A percentile compares a stretch with the other conserved stretches of the same genome.
Evolutionary conservation across 139 green algal species (phyloP).

Genomic region (Gonium pectorale): DNA sequence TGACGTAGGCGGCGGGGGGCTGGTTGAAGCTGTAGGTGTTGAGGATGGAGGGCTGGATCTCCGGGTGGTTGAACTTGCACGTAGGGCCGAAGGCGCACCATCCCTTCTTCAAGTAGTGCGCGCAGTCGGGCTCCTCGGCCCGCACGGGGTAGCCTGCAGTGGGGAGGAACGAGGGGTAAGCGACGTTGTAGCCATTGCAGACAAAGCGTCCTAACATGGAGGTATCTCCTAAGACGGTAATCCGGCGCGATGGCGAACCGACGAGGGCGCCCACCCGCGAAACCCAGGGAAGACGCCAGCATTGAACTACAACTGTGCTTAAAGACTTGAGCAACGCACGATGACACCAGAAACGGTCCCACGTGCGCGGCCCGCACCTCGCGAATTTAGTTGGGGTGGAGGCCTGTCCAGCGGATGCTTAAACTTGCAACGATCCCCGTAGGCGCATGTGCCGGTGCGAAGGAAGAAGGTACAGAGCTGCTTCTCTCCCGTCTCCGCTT

Average conservation of each 20-base stretch:
- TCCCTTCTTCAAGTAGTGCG: constrained; percentile 56
- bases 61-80: constrained; percentile 73
- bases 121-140: constrained; percentile 41
- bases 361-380: constrained; percentile 1
- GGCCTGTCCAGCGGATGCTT: constrained; percentile 39
- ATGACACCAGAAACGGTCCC: too few species aligned
- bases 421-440: constrained; percentile 54
- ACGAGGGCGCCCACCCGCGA: too few species aligned
- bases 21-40: constrained; percentile 27
- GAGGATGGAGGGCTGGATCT: constrained; percentile 49
- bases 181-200: too few species aligned
- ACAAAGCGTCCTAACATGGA: too few species aligned
- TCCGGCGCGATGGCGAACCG: too few species aligned
- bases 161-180: neutral
- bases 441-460: constrained; percentile 34
- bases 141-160: constrained; percentile 40
- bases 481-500: constrained; percentile 1
- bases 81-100: constrained; percentile 66
- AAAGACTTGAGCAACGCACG: too few species aligned
- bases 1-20: constrained; percentile 18
- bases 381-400: constrained; percentile 30
- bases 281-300: too few species aligned
- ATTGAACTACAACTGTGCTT: too few species aligned
- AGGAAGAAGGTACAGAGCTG: constrained; percentile 40
- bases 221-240: too few species aligned